A percentile compares a stretch with the other conserved stretches of the same genome.
phyloP scores from a whole-genome alignment of 2,329 filamentous ascomycete species.

The Penicillium sp. region DNA sequence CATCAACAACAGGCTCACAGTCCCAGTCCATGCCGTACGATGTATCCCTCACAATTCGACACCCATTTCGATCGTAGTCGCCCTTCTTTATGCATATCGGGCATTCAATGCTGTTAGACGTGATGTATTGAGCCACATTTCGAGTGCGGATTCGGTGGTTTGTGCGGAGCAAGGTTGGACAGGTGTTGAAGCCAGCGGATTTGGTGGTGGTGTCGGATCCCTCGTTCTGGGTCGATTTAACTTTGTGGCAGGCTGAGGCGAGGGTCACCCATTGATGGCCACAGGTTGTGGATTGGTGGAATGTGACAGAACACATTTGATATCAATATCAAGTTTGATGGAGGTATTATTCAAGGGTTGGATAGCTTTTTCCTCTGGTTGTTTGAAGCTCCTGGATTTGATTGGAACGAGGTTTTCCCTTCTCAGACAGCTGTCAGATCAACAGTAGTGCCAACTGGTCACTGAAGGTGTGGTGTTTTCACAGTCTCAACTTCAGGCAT shows the following conservation, averaged over 20 bases:
- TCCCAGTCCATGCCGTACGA: background rate
- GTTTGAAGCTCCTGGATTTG: background rate
- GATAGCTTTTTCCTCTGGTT: background rate
- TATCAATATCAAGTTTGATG: background rate
- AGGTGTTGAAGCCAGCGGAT: background rate
- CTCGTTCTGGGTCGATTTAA: background rate
- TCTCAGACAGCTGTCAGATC: background rate
- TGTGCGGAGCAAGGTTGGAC: background rate
- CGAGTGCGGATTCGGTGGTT: background rate
- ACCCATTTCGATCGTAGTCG: constrained; percentile 3
- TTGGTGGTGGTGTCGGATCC: background rate
- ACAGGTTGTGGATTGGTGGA: background rate
- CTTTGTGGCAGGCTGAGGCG: background rate
- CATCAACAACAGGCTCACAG: background rate
- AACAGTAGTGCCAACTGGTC: background rate
- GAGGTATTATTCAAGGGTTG: background rate
- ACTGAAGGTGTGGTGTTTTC: background rate
- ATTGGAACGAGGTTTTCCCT: background rate
- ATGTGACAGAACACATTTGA: constrained; percentile 1
- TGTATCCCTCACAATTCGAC: background rate
- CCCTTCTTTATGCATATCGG: background rate
- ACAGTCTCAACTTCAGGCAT: background rate
- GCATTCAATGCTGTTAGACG: background rate
- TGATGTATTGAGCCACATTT: background rate
- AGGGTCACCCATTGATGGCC: constrained; percentile 1